phyloP scores from a whole-genome alignment of 208 protist species.

The Naegleria lovaniensis region DNA sequence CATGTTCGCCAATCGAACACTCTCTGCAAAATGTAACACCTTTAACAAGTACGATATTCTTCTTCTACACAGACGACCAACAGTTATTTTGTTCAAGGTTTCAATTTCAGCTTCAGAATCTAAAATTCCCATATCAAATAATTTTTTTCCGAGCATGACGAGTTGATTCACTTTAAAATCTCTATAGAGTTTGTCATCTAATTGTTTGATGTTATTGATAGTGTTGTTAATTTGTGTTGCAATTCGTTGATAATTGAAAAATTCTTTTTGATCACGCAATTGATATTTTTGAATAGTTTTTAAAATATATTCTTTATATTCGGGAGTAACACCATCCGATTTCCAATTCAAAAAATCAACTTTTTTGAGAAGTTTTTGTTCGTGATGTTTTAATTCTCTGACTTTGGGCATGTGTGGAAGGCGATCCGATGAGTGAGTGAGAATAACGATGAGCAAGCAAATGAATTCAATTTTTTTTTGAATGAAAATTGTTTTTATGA shows the following conservation, averaged over 20 bases:
- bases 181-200: neutral
- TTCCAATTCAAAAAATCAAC: conserved; percentile 28
- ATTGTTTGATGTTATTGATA: neutral
- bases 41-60: neutral
- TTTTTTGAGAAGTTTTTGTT: conserved; percentile 23
- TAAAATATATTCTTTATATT: conserved; percentile 2
- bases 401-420: neutral
- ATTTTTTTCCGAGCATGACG: neutral
- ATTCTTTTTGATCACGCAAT: conserved; percentile 15
- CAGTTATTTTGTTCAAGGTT: neutral
- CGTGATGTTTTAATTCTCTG: conserved; percentile 22
- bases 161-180: conserved; percentile 23
- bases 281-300: conserved; percentile 19
- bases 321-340: neutral
- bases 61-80: neutral
- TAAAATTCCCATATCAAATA: conserved; percentile 24
- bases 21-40: conserved; percentile 3
- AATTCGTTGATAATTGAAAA: conserved; percentile 27
- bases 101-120: neutral
- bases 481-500: neutral
- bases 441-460: no score
- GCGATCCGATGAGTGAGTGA: neutral
- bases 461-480: neutral
- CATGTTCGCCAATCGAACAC: neutral
- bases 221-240: conserved; percentile 5